Evolutionary conservation across 139 green algal species (phyloP).

Genomic region (Chlamydomonas eustigma): DNA sequence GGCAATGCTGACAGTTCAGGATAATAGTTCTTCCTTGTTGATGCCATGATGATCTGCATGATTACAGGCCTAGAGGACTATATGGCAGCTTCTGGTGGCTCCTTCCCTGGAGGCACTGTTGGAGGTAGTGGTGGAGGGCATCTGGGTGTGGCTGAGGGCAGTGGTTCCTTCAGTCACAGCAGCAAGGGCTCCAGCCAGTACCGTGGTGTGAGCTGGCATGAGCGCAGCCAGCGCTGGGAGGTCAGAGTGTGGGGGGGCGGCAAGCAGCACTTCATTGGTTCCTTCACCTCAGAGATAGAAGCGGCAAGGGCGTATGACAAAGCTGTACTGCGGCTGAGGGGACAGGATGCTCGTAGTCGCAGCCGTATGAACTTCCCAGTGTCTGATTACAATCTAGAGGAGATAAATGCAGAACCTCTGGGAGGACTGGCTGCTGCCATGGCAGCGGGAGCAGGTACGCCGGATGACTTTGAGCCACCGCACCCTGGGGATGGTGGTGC

Average conservation of each 20-base stretch:
- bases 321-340: constrained; percentile 31
- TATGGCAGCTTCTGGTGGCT: not conserved
- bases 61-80: constrained; percentile 17
- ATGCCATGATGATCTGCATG: not conserved
- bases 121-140: not conserved
- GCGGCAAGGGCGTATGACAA: constrained; percentile 44
- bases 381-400: constrained; percentile 42
- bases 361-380: constrained; percentile 55
- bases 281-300: constrained; percentile 34
- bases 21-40: not conserved
- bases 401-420: constrained; percentile 15
- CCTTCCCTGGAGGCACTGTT: not conserved
- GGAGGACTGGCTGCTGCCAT: not conserved
- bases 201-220: constrained; percentile 40
- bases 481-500: not conserved
- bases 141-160: not conserved
- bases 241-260: constrained; percentile 49
- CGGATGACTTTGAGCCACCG: not conserved
- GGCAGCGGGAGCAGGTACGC: not conserved
- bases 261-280: constrained; percentile 57
- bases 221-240: constrained; percentile 45
- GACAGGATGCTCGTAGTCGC: constrained; percentile 31
- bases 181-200: constrained; percentile 48
- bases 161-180: constrained; percentile 9
- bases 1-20: too few species aligned